Evolutionary conservation across 192 early-diverging fungal genomes (phyloP).

Genomic region (Fimicolochytrium jonesii): DNA sequence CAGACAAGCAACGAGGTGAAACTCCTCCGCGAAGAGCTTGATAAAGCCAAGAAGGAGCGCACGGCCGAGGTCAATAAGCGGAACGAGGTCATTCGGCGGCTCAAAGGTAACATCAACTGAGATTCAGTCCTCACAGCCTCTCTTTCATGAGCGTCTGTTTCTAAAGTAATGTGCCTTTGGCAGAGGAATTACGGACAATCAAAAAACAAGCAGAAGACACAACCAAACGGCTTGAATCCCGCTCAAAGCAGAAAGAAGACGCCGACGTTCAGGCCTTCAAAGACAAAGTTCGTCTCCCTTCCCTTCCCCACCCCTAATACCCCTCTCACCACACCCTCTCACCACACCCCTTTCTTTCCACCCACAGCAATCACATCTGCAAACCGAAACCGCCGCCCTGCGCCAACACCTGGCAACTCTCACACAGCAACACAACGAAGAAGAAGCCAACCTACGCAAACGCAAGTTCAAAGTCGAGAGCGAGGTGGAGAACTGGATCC

Average conservation of each 20-base stretch:
- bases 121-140: too few relatives aligned
- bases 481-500: conserved; percentile 66
- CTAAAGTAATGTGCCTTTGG: too few relatives aligned
- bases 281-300: conserved; percentile 31
- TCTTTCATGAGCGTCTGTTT: too few relatives aligned
- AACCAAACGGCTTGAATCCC: conserved; percentile 48
- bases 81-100: conserved; percentile 50
- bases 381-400: conserved; percentile 32
- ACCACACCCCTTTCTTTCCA: not conserved
- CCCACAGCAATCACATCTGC: conserved; percentile 36
- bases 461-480: conserved; percentile 57
- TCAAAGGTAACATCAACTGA: too few relatives aligned
- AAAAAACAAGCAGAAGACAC: conserved; percentile 58
- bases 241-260: conserved; percentile 57
- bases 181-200: conserved; percentile 54
- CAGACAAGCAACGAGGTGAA: conserved; percentile 47
- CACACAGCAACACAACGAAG: conserved; percentile 40
- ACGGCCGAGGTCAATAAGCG: conserved; percentile 45
- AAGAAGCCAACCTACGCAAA: conserved; percentile 51
- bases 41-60: conserved; percentile 49
- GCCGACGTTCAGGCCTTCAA: conserved; percentile 40
- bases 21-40: conserved; percentile 42
- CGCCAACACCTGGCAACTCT: conserved; percentile 25
- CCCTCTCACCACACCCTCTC: not conserved
- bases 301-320: not conserved